Base-by-base conservation (phyloP, 164 flowering plant genomes). In the Magnolia sinica region DNA sequence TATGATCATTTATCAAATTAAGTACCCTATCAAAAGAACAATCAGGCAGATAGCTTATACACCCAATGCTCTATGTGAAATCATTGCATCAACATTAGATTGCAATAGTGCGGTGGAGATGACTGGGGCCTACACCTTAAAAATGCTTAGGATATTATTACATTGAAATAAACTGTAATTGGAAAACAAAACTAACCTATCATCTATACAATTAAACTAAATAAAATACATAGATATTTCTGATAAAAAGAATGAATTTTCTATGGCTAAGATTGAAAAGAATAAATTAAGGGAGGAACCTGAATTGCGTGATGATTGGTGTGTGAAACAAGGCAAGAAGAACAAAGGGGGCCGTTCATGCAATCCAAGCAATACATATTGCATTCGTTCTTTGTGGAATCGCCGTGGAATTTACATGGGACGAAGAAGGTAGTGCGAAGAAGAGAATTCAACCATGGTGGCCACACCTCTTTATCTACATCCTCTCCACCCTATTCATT, bases 311-410 rank as follows among this genome's bases (percentile, higher is more conserved):
- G 81, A 50, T 88, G 90, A 49, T 81, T 82, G 49, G 78, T 79
- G 83, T 88, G 90, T 13, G 19, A 61, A 8, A 77, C 49, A 45
- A 86, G 85, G 76, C 90, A 88, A 50, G 82, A 77, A 23, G 90
- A 84, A 72, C 90, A 88, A 66, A 88, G 81, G 29, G 90, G 83
- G 29, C 87, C 88, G 24, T 84, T 77, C 76, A 76, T 78, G 79
- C 90, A 88, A 70, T 85, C 88, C 79, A 88, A 81, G 85, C 90
- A 88, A 68, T 77, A 88, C 90, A 88, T 88, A 59, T 88, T 88
- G 82, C 89, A 87, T 76, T 87, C 89, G 50, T 84, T 84, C 76
- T 84, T 85, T 74, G 82, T 83, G 10, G 85, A 83, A 76, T 86
- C 87, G 1, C 81, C 84, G 66, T 88, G 90, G 49, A 68, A 68